Conservation (phyloP, 768 basidiomycete species). For the Hydnum rufescens region DNA sequence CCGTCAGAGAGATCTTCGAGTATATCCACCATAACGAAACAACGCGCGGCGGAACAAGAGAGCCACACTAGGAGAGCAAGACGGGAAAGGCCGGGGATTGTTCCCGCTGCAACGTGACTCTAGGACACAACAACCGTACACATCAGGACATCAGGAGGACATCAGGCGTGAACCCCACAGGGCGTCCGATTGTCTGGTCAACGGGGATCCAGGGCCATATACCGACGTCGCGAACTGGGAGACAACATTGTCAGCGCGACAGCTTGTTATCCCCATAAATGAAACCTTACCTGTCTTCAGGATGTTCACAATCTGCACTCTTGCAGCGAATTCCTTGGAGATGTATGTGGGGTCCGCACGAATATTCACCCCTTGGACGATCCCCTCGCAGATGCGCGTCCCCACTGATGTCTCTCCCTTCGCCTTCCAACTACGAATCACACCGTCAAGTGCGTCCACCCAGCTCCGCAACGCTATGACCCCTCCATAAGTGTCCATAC, state of each 20-base stretch:
- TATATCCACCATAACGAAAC: not conserved
- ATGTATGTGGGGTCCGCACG: not conserved
- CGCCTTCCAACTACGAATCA: not conserved
- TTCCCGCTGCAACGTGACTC: not conserved
- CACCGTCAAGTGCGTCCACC: not conserved
- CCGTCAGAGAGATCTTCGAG: not conserved
- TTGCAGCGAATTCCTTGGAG: not conserved
- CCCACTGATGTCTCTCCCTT: not conserved
- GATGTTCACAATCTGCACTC: not conserved
- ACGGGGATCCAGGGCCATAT: not conserved
- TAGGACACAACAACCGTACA: conserved; percentile 4
- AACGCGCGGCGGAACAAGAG: not conserved
- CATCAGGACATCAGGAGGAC: not conserved
- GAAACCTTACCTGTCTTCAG: not conserved
- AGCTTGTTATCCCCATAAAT: not conserved
- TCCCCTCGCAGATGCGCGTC: not conserved
- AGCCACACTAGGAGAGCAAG: not conserved
- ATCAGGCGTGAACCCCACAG: not conserved
- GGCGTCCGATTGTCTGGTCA: not conserved
- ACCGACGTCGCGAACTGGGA: not conserved
- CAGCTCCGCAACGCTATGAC: not conserved
- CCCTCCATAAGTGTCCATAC: not conserved
- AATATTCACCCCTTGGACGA: not conserved
- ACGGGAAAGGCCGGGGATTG: not conserved
- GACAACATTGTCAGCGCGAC: too few species aligned